A percentile compares a stretch with the other conserved stretches of the same genome.
phyloP scores from a whole-genome alignment of 176 grass and related monocot genomes.

The Rhynchospora tenuis region DNA sequence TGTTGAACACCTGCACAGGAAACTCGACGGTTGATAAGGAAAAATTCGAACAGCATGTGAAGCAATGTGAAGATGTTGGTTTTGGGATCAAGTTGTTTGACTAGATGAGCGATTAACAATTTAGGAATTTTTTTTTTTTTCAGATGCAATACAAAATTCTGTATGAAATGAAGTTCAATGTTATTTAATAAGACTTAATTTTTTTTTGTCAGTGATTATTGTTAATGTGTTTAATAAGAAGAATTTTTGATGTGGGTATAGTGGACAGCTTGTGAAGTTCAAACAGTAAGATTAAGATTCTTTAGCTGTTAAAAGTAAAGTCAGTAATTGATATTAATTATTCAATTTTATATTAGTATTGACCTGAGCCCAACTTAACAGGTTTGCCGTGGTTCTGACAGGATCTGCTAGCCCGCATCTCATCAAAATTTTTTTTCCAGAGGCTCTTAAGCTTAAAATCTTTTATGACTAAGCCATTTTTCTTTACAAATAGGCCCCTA shows the following conservation, averaged over 20 bases:
- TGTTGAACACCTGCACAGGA: background rate
- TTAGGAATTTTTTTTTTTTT: background rate
- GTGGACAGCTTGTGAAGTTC: background rate
- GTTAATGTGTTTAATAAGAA: background rate
- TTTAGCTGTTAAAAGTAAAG: background rate
- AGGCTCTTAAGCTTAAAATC: too few species aligned
- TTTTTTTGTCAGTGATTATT: background rate
- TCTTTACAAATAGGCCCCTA: too few species aligned
- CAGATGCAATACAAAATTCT: background rate
- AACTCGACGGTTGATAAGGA: background rate
- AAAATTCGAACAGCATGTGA: slow-evolving; percentile 12
- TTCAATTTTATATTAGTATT: background rate
- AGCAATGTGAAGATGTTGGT: slow-evolving; percentile 22
- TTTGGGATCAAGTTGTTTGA: slow-evolving; percentile 19
- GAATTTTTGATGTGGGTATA: background rate
- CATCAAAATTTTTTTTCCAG: too few species aligned
- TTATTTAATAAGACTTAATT: background rate
- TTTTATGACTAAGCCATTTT: too few species aligned
- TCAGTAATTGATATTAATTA: background rate
- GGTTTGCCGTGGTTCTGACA: too few species aligned
- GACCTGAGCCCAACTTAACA: too few species aligned
- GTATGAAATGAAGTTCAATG: background rate
- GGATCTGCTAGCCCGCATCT: too few species aligned
- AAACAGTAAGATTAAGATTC: background rate
- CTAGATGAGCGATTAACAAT: background rate